Evolutionary conservation across 305 asterid species (phyloP).

Genomic region (Fraxinus greggii): DNA sequence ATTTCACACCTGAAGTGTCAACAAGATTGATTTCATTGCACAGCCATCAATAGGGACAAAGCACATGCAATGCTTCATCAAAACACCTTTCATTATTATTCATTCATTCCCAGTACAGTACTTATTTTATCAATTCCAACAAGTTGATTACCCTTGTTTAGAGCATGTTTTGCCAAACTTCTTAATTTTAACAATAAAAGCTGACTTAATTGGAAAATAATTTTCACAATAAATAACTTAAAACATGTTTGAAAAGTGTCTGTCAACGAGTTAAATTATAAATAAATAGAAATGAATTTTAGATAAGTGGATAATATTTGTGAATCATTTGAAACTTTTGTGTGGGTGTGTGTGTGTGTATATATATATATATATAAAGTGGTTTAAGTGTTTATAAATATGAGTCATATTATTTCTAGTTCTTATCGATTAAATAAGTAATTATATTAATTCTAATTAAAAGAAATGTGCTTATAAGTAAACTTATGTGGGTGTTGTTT

Average conservation of each 20-base stretch:
- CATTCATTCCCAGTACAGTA: not conserved
- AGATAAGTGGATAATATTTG: not conserved
- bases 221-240: not conserved
- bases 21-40: not conserved
- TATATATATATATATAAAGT: no score
- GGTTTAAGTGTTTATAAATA: not conserved
- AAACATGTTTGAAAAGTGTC: not conserved
- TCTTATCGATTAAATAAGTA: not conserved
- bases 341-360: no score
- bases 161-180: not conserved
- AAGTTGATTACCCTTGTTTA: not conserved
- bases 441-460: no score
- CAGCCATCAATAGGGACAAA: not conserved
- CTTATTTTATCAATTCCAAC: not conserved
- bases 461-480: not conserved
- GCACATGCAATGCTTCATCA: not conserved
- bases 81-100: not conserved
- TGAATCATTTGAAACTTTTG: not conserved
- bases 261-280: not conserved
- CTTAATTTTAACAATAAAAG: not conserved
- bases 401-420: no score
- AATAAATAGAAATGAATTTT: not conserved
- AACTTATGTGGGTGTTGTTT: not conserved
- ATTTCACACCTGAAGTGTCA: not conserved
- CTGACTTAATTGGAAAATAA: not conserved